These are phyloP conservation scores for Canna indica DNA, from an alignment of 176 grass and related monocot species.

Conservation along the genomic window DNA sequence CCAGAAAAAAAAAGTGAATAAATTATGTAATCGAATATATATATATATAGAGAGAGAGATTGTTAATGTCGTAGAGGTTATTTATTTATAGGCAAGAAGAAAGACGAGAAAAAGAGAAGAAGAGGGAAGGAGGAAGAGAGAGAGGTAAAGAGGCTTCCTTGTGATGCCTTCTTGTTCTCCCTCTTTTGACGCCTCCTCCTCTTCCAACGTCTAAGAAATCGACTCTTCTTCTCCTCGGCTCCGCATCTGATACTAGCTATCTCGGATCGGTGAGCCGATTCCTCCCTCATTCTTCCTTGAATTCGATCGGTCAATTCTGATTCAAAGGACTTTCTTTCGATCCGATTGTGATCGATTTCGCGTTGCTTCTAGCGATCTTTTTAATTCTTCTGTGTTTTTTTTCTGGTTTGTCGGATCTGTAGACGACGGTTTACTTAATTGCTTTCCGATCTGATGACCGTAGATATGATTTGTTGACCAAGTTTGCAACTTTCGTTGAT, in stretches of 20 bases:
- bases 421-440: neutral
- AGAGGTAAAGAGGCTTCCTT: conserved; percentile 5
- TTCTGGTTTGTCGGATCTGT: neutral
- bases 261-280: neutral
- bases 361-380: neutral
- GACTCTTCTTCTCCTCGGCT: neutral
- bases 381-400: neutral
- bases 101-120: conserved; percentile 3
- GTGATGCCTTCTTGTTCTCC: neutral
- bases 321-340: neutral
- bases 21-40: too few relatives aligned
- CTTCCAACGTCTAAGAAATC: neutral
- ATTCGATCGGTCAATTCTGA: neutral
- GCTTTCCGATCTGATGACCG: neutral
- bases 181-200: neutral
- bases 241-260: neutral
- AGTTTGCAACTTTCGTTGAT: neutral
- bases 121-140: neutral
- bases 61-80: too few relatives aligned
- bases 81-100: conserved; percentile 28
- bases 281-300: neutral
- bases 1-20: too few relatives aligned
- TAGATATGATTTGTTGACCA: neutral
- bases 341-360: neutral
- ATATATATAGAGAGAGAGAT: too few relatives aligned